A percentile compares a stretch with the other conserved stretches of the same genome.
These are phyloP conservation scores for Boletus fagicola DNA, from an alignment of 768 basidiomycete genomes.

Conservation along the genomic window DNA sequence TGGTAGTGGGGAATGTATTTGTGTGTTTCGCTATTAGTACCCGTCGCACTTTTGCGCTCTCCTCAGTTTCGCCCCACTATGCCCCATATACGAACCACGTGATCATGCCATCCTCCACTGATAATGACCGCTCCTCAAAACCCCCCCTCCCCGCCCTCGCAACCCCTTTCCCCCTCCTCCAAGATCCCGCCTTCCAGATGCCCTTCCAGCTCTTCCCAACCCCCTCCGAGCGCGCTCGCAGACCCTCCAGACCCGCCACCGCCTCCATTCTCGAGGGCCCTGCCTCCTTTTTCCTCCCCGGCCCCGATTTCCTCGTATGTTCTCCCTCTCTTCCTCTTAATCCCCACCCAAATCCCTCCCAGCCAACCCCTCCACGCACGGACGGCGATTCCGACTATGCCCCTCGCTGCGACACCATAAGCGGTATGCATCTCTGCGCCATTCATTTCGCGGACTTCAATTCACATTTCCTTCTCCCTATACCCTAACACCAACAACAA, in stretches of 20 bases:
- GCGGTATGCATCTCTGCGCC: constrained; percentile 20
- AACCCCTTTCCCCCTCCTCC: constrained; percentile 24
- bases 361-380: constrained; percentile 8
- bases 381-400: constrained; percentile 14
- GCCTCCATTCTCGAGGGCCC: constrained; percentile 45
- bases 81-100: constrained; percentile 5
- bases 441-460: constrained; percentile 1
- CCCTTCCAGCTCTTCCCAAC: constrained; percentile 35
- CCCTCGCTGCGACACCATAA: constrained; percentile 15
- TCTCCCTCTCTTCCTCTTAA: background rate
- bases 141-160: constrained; percentile 18
- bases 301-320: constrained; percentile 21
- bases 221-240: constrained; percentile 27
- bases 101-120: constrained; percentile 28
- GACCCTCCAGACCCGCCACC: constrained; percentile 40
- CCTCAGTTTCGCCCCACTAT: too few relatives aligned
- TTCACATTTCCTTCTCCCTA: constrained; percentile 14
- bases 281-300: constrained; percentile 41
- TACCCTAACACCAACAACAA: constrained; percentile 13
- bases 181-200: constrained; percentile 29
- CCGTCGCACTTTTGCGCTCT: background rate
- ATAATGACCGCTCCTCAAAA: constrained; percentile 20
- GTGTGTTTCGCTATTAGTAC: background rate
- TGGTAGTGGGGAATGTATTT: constrained; percentile 21
- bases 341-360: background rate